phyloP scores from a whole-genome alignment of 1,284 basidiomycete species.

The Sutorius eximius region DNA sequence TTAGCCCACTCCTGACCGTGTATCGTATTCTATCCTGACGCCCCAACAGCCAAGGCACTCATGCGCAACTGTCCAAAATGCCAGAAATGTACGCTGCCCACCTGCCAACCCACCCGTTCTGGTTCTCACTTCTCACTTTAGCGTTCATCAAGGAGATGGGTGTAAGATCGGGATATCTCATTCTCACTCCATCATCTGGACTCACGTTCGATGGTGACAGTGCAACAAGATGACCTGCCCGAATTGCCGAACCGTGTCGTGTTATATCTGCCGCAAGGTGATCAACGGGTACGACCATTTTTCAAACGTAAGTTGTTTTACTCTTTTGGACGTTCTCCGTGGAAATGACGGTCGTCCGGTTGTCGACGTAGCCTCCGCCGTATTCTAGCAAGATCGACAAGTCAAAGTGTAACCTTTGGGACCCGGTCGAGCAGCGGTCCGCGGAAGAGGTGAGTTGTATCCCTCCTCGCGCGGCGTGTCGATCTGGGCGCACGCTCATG shows the following conservation, averaged over 20 bases:
- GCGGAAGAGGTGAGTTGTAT: slow-evolving; percentile 55
- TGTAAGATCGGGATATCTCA: slow-evolving; percentile 41
- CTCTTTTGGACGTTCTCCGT: neutral
- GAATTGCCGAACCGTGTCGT: slow-evolving; percentile 66
- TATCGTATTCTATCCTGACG: neutral
- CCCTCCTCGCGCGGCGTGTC: too few relatives aligned
- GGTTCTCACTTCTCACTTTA: slow-evolving; percentile 28
- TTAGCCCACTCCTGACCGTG: neutral
- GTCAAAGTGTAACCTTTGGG: slow-evolving; percentile 70
- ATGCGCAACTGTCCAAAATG: slow-evolving; percentile 86
- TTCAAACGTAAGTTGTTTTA: slow-evolving; percentile 44
- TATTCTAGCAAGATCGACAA: slow-evolving; percentile 23
- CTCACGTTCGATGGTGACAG: slow-evolving; percentile 36
- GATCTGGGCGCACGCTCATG: neutral
- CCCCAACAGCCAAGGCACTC: slow-evolving; percentile 62
- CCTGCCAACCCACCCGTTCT: neutral
- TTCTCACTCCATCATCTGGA: neutral
- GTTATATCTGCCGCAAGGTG: slow-evolving; percentile 73
- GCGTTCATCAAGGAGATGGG: slow-evolving; percentile 76
- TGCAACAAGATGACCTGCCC: slow-evolving; percentile 83
- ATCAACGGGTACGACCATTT: slow-evolving; percentile 82
- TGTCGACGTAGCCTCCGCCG: slow-evolving; percentile 19
- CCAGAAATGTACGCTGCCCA: slow-evolving; percentile 53
- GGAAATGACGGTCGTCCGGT: neutral
- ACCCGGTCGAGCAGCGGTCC: slow-evolving; percentile 62